phyloP scores from a whole-genome alignment of 305 asterid genomes.

The Fraxinus sp. region DNA sequence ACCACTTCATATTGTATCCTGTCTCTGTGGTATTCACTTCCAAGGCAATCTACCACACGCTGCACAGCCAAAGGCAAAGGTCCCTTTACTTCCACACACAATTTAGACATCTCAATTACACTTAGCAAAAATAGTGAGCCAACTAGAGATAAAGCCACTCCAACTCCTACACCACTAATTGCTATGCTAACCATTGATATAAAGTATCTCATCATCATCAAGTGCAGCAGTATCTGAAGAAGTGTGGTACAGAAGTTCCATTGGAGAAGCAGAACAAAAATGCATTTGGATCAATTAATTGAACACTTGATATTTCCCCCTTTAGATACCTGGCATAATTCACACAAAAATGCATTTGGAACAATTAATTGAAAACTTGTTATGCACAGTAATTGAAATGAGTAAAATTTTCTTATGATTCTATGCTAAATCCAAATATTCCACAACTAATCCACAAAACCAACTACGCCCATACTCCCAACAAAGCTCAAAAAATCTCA shows the following conservation, averaged over 20 bases:
- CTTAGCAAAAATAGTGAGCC: neutral
- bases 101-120: neutral
- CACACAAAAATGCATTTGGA: too few relatives aligned
- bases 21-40: neutral
- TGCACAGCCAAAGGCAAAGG: neutral
- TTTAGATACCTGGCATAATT: too few relatives aligned
- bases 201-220: neutral
- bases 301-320: too few relatives aligned
- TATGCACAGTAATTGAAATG: too few relatives aligned
- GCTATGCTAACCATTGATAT: neutral
- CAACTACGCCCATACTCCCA: too few relatives aligned
- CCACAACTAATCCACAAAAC: too few relatives aligned
- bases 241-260: neutral
- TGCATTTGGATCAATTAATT: too few relatives aligned
- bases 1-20: neutral
- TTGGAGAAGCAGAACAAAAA: neutral
- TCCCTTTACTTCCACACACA: neutral
- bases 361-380: too few relatives aligned
- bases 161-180: neutral
- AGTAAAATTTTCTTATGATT: too few relatives aligned
- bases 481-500: too few relatives aligned
- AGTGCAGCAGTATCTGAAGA: neutral
- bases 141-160: neutral
- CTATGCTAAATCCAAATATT: too few relatives aligned
- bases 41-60: neutral